These are phyloP conservation scores for Metarhizium robertsii DNA, from an alignment of 2,329 filamentous ascomycete species.

Conservation along the genomic window DNA sequence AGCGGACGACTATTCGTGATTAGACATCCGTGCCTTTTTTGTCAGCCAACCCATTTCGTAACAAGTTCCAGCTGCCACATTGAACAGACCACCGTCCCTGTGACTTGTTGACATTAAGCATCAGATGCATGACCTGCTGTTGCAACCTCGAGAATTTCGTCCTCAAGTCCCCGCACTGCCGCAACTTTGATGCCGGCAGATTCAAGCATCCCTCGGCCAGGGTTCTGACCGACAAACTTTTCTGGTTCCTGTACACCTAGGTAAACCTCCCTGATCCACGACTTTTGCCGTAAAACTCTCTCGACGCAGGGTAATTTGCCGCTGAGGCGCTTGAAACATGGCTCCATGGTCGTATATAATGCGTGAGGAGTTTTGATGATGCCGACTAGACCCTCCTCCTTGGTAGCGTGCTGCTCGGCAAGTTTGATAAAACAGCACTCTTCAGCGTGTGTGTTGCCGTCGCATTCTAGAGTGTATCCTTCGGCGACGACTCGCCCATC, in stretches of 20 bases:
- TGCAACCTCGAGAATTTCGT: constrained; percentile 72
- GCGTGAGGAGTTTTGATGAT: constrained; percentile 23
- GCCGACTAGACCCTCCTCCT: constrained; percentile 46
- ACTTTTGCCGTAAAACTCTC: constrained; percentile 56
- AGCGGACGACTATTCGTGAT: not conserved
- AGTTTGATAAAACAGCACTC: constrained; percentile 83
- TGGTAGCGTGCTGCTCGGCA: constrained; percentile 33
- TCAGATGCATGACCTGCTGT: constrained; percentile 61
- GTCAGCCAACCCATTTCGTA: no score
- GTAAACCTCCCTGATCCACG: constrained; percentile 66
- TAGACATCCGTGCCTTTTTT: no score
- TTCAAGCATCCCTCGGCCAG: constrained; percentile 60
- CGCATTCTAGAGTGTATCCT: constrained; percentile 83
- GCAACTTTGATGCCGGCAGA: constrained; percentile 65
- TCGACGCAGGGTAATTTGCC: constrained; percentile 73
- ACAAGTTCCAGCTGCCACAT: not conserved
- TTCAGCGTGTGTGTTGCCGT: constrained; percentile 93
- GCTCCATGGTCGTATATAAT: constrained; percentile 91
- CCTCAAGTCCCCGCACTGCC: constrained; percentile 65
- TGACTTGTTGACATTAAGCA: constrained; percentile 6
- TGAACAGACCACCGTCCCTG: not conserved
- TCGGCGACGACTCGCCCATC: constrained; percentile 53
- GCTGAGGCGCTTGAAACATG: constrained; percentile 64
- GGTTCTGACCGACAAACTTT: constrained; percentile 78
- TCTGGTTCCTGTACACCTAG: constrained; percentile 83